These are phyloP conservation scores for Suillus subaureus DNA, from an alignment of 768 basidiomycete species.

Conservation along the genomic window DNA sequence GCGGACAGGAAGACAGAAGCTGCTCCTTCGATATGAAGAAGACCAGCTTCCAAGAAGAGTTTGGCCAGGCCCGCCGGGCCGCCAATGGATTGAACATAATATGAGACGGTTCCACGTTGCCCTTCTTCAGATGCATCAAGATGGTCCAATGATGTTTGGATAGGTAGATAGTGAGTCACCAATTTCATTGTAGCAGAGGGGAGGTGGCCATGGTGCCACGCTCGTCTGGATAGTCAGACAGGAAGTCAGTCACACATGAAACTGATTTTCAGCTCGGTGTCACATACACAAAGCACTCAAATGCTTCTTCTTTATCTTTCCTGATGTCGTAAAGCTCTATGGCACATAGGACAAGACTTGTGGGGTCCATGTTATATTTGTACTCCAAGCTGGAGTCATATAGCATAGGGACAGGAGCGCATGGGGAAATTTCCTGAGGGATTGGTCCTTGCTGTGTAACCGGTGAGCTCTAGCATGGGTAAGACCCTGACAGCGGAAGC, in stretches of 20 bases:
- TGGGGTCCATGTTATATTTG: conserved; percentile 85
- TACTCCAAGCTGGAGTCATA: conserved; percentile 55
- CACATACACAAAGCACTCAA: conserved; percentile 78
- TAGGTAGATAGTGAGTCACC: conserved; percentile 70
- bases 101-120: conserved; percentile 53
- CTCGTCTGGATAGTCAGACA: conserved; percentile 51
- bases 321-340: conserved; percentile 76
- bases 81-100: conserved; percentile 69
- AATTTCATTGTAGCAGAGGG: conserved; percentile 80
- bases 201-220: conserved; percentile 77
- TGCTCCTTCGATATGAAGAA: conserved; percentile 81
- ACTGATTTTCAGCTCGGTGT: not conserved
- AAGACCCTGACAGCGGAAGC: not conserved
- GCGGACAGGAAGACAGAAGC: conserved; percentile 71
- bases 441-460: conserved; percentile 49
- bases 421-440: conserved; percentile 60
- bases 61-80: conserved; percentile 68
- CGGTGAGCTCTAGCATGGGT: not conserved
- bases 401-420: conserved; percentile 50
- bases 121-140: conserved; percentile 39
- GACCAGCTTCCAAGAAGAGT: conserved; percentile 76
- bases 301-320: conserved; percentile 74
- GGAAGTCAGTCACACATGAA: conserved; percentile 6
- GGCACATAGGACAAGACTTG: conserved; percentile 72
- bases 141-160: conserved; percentile 45